Base-by-base conservation (phyloP, 352 stramenopile species). In the Phytophthora gonapodyides region DNA sequence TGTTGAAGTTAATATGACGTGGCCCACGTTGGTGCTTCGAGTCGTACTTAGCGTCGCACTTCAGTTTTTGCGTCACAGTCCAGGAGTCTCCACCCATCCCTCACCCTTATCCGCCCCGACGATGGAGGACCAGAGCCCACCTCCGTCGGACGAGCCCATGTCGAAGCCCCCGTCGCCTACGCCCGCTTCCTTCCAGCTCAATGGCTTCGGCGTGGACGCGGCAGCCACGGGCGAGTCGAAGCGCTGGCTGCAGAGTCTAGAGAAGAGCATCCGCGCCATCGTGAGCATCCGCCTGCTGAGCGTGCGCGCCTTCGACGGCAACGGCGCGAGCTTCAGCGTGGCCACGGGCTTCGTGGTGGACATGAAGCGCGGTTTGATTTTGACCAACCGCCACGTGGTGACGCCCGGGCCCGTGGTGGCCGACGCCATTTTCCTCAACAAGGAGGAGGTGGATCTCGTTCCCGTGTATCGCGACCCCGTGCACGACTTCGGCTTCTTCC, bases 361-460 rank as follows among this genome's bases (percentile, higher is more conserved):
- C 70, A 81, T 89, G 64, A 68, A 81, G 60, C 78, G 84, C 10
- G 91, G 92, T 6, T 70, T 98, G 44, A 91, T 98, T 59, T 72
- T 98, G 42, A 98, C 91, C 16, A 98, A 98, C 64, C 88, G 92
- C 50, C 92, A 98, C 73, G 92, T 98, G 17, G 84, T 97, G 38
- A 96, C 88, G 12, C 84, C 86, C 21, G 91, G 89, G 1, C 92
- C 92, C 0, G 82, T 96, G 2, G 78, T 93, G 15, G 88, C 88
- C 15, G 89, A 98, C 54, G 89, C 89, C n/a, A 93, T 97, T 52
- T 97, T 98, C 59, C 75, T 96, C 35, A 98, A 97, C 68, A 97
- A 97, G 68, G 92, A 98, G 64, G 90, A 98, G 53, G 88, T 97
- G 37, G 82, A 95, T 37, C 74, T 97, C 19, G 86, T 91, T 38